Evolutionary conservation across 495 filamentous ascomycete species (phyloP), one percentile per base, ranked within the genome.

Genomic region (Daldinia vernicosa): DNA sequence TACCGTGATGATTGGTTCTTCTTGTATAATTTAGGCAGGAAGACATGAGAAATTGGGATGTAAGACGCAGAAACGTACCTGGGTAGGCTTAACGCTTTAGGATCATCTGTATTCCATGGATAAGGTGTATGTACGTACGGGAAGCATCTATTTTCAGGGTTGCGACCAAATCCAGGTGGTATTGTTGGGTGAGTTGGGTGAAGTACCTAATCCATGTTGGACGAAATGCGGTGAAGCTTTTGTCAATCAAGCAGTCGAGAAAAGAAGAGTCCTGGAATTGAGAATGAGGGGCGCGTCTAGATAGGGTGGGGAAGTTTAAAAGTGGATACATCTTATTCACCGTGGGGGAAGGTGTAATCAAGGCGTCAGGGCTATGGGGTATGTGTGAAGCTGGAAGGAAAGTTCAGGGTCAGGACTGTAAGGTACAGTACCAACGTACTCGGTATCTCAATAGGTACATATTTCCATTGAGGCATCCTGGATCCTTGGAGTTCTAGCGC

Each of bases 201-300:
- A 60, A 60, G 59, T 33, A 47, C 19, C 19, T 47, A 59, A 72
- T 62, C 62, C 64, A 69, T 66, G 61, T 60, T 57, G 56, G 35
- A 40, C 40, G 67, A 70, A 63, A 72, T 73, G 70, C 66, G 70
- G 70, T 73, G 70, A 73, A 69, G 66, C 60, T 35, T 60, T 53
- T 53, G 24, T 53, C 24, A 53, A 53, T 53, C 27, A 8, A n/a
- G 14, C 26, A 19, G 55, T 61, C 24, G 56, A 61, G 40, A 66
- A 60, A 57, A 11, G 63, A n/a, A n/a, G n/a, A n/a, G n/a, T n/a
- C n/a, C n/a, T n/a, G 43, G 53, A 63, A 62, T 57, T 39, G 24
- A 45, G 52, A 60, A 65, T 39, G 67, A 65, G 67, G 61, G 61
- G 67, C 67, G 37, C 15, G 55, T 51, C 53, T 64, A 32, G 61